These are phyloP conservation scores for Nyssa sinensis DNA, from an alignment of 148 eudicot species.

Conservation along the genomic window DNA sequence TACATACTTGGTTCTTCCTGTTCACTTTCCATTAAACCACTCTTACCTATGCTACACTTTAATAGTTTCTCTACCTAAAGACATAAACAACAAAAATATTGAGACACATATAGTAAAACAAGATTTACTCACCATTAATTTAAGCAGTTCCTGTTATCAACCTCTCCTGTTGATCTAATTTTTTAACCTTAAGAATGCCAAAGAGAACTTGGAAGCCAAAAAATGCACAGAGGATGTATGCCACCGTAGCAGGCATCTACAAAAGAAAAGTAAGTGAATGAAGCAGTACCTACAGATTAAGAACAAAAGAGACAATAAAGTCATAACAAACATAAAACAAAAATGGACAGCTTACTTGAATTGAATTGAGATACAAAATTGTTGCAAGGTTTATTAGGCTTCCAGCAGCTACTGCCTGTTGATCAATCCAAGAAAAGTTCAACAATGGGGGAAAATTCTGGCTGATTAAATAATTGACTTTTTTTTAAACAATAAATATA, in stretches of 20 bases:
- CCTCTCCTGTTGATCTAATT: slow-evolving; percentile 76
- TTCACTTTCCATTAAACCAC: too few relatives aligned
- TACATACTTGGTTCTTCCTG: background rate
- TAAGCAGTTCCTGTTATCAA: slow-evolving; percentile 94
- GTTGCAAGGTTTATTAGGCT: slow-evolving; percentile 90
- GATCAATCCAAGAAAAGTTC: slow-evolving; percentile 15
- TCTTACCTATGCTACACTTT: background rate
- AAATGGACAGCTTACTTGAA: slow-evolving; percentile 57
- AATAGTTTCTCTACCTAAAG: background rate
- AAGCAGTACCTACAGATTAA: slow-evolving; percentile 7
- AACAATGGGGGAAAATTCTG: background rate
- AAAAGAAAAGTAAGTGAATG: slow-evolving; percentile 12
- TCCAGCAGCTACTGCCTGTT: slow-evolving; percentile 93
- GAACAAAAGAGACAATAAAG: background rate
- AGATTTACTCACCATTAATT: slow-evolving; percentile 33
- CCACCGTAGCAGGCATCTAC: slow-evolving; percentile 72
- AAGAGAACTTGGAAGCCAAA: slow-evolving; percentile 86
- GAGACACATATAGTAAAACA: background rate
- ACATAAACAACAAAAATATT: background rate
- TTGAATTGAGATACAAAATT: slow-evolving; percentile 72
- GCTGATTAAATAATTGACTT: background rate
- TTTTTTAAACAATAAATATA: background rate
- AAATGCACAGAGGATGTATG: slow-evolving; percentile 59
- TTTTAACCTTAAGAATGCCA: slow-evolving; percentile 80
- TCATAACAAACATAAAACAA: background rate